Evolutionary conservation across 1,139 yeast species (phyloP), one percentile per base, ranked within the genome.

Genomic region (Lodderomyces elongisporus): DNA sequence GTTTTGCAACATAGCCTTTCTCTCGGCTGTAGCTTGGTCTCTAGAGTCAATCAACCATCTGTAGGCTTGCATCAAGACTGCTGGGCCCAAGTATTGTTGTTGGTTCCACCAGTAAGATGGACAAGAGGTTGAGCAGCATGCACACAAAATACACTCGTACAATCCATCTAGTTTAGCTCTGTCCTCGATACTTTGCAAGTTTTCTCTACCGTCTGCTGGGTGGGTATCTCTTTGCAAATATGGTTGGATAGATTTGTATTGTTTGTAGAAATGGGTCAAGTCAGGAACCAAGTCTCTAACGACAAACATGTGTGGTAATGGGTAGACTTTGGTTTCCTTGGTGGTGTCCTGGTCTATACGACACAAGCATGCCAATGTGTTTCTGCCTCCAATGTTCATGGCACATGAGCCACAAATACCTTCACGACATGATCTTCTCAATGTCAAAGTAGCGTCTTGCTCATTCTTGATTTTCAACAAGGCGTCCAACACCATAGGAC

Each of bases 81-180:
- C 97, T 23, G 98, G 97, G 39, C 98, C 98, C 53, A 93, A 73
- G 68, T 93, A 93, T 71, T 93, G 95, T 66, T 89, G 95, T 68
- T 88, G 96, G 70, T 93, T 93, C 99, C 99, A 93, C 98, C 99
- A 93, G 76, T 93, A 93, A 5, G 97, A 88, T 35, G 99, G 98
- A 72, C 99, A 91, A 22, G 98, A 79, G 33, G 99, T 93, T 25
- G 97, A 89, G 67, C 98, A 91, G 69, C 98, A 91, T 17, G 98
- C 98, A 72, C 98, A 91, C 57, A 91, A 74, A 52, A 91, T 91
- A 73, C 98, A 91, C 67, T 91, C 98, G 66, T 91, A 91, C 51
- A 91, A 70, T 39, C 98, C 97, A 61, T 91, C 97, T 56, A 91
- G 77, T 70, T 91, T 93, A 66, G 85, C 88, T 68, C 99, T 83